phyloP scores from a whole-genome alignment of 1,284 basidiomycete genomes.

The Rhodotorula sp. region DNA sequence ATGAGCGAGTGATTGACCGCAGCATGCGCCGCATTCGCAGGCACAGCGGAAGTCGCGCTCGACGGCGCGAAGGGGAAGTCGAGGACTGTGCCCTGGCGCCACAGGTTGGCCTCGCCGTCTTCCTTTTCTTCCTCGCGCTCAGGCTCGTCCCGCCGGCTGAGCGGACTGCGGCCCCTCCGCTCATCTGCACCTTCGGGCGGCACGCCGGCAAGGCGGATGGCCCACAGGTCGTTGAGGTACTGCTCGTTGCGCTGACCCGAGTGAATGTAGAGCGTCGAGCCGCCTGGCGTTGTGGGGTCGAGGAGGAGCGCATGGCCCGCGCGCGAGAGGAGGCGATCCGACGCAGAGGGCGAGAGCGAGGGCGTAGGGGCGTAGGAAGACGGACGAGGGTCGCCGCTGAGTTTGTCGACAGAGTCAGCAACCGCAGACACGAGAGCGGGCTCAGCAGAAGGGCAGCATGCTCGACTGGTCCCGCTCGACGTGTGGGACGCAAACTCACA shows the following conservation, averaged over 20 bases:
- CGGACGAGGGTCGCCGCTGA: conserved; percentile 8
- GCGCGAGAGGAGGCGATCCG: conserved; percentile 38
- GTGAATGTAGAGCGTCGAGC: conserved; percentile 48
- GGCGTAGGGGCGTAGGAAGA: conserved; percentile 32
- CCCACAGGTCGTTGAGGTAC: conserved; percentile 50
- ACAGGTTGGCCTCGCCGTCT: background rate
- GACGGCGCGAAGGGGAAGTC: conserved; percentile 2
- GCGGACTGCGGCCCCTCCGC: background rate
- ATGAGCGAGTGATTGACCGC: conserved; percentile 12
- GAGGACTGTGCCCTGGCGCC: conserved; percentile 35
- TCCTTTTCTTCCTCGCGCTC: background rate
- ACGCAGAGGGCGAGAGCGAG: background rate
- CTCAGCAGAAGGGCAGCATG: background rate
- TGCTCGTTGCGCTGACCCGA: conserved; percentile 49
- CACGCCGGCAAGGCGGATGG: conserved; percentile 11
- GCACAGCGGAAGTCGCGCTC: background rate
- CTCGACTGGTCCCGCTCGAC: too few relatives aligned
- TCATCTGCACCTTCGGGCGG: background rate
- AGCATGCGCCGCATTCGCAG: background rate
- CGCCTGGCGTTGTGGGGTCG: conserved; percentile 35
- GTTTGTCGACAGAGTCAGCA: too few relatives aligned
- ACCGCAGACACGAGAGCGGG: too few relatives aligned
- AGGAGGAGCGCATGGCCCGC: conserved; percentile 51
- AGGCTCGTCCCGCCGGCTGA: background rate
- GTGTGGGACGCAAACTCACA: conserved; percentile 23